Conservation (phyloP, 441 rosid species). For the Gossypium aridum region DNA sequence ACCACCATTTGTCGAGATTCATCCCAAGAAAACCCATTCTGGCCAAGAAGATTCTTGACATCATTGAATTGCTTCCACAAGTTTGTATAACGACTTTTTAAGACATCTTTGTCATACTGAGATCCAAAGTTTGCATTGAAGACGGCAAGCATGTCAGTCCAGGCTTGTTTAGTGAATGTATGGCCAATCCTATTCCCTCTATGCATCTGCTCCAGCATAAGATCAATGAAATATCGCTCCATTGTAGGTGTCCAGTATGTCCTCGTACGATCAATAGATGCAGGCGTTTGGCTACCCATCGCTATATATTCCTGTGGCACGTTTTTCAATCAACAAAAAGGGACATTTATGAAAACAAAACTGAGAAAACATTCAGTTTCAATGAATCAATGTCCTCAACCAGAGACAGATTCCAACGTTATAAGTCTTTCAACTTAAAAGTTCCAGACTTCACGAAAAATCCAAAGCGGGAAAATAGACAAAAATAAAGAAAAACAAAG, state of each 20-base stretch:
- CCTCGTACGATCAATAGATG: conserved; percentile 60
- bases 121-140: conserved; percentile 76
- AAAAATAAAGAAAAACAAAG: not conserved
- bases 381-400: not conserved
- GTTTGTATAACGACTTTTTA: conserved; percentile 66
- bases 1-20: conserved; percentile 62
- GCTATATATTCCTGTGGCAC: conserved; percentile 2
- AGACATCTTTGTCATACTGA: conserved; percentile 75
- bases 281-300: conserved; percentile 41
- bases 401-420: not conserved
- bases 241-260: conserved; percentile 79
- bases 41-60: conserved; percentile 62
- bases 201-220: conserved; percentile 79
- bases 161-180: conserved; percentile 83
- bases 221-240: conserved; percentile 88
- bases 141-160: conserved; percentile 66
- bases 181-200: conserved; percentile 74
- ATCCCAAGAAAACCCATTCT: conserved; percentile 80
- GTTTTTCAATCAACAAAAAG: not conserved
- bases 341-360: not conserved
- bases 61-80: conserved; percentile 80
- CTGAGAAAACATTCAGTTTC: not conserved
- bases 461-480: not conserved
- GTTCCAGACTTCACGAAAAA: not conserved
- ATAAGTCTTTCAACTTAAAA: not conserved